Evolutionary conservation across 768 basidiomycete species (phyloP), one percentile per base, ranked within the genome.

Genomic region (Boletellus emodensis): DNA sequence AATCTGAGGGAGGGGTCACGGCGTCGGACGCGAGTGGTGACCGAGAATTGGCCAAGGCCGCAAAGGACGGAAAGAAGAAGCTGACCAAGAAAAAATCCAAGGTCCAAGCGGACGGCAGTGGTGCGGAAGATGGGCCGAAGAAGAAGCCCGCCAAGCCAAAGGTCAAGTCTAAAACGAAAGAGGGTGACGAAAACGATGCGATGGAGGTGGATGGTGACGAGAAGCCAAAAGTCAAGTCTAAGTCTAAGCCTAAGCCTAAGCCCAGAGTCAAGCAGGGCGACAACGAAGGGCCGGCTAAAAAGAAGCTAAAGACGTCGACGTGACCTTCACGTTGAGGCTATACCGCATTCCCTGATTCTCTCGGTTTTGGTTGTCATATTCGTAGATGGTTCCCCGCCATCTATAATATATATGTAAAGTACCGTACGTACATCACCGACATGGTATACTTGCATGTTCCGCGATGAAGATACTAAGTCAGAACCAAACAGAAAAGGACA

Each of bases 21-120:
- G 90, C 87, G 11, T 91, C 90, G 0, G 90, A 91, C 61, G 89
- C 87, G 38, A 87, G 84, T 53, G 90, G 90, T 28, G 89, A 92
- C 62, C 79, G 79, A 47, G 83, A 82, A 45, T 61, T 90, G 58
- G 71, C 77, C 39, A 74, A 72, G 48, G 69, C 58, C 18, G 57
- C 61, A 8, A 69, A 68, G 40, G 62, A 64, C 15, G 70, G 69
- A 49, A 66, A 68, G 59, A 67, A 75, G 57, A 67, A 71, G 42
- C 60, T 54, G 6, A 67, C 64, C 24, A 71, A 69, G 61, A 72
- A 69, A 46, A 81, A 82, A 58, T 63, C 57, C 35, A 82, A 80
- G 58, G 63, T 59, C 0, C 62, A 71, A 53, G 71, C 77, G 55
- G 73, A 76, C 60, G 64, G 66, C 48, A 75, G 74, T 51, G 71